Conservation (phyloP, 2,329 filamentous ascomycete genomes). For the Penicillium sumatraense region DNA sequence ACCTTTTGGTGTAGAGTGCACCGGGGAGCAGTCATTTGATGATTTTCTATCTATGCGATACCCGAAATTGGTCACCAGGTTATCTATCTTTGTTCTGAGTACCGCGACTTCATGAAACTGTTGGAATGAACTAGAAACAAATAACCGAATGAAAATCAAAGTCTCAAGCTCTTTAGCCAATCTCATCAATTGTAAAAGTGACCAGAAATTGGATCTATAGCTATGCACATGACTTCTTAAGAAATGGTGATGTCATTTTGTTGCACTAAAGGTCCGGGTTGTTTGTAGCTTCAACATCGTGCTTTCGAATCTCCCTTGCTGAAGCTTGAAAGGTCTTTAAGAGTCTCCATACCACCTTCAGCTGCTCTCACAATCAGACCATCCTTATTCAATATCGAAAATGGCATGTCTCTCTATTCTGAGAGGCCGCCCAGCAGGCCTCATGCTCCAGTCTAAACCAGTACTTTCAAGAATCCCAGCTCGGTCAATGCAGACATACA, state of each 20-base stretch:
- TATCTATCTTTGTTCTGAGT: too few relatives aligned
- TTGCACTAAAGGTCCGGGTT: background rate
- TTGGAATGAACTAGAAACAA: too few relatives aligned
- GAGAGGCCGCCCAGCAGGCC: background rate
- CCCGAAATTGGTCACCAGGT: background rate
- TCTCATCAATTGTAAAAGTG: background rate
- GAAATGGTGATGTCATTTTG: constrained; percentile 13
- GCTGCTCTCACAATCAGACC: background rate
- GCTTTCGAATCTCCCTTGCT: too few relatives aligned
- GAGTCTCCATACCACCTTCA: background rate
- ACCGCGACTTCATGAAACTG: too few relatives aligned
- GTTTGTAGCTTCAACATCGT: background rate
- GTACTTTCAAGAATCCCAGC: background rate
- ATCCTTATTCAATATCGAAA: background rate
- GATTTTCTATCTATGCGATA: too few relatives aligned
- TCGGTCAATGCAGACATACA: constrained; percentile 9
- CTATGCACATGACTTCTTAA: background rate
- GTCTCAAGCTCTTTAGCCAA: too few relatives aligned
- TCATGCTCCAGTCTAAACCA: background rate
- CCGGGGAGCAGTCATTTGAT: background rate
- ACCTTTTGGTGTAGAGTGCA: too few relatives aligned
- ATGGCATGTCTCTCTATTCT: background rate
- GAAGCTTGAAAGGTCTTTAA: background rate
- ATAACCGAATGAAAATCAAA: too few relatives aligned
- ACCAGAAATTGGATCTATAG: background rate